Evolutionary conservation across 1,284 basidiomycete species (phyloP), one percentile per base, ranked within the genome.

Genomic region (Boletus semigastroideus): DNA sequence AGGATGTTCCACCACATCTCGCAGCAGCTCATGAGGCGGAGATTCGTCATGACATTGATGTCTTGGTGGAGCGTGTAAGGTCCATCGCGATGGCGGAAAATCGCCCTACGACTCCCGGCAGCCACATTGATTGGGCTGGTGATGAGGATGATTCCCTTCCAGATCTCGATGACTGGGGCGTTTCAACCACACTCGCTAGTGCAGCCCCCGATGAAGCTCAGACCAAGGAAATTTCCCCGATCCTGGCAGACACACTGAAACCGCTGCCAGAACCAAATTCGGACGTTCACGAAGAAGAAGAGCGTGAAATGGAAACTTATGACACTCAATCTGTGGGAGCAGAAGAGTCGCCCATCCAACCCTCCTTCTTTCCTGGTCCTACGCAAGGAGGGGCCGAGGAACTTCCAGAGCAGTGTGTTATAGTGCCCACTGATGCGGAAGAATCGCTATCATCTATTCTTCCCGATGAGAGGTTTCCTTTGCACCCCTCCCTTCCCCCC

Each of bases 121-220:
- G 83, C 56, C 87, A 90, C 56, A 86, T 90, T 49, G 89, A 92
- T 68, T 92, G 89, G 89, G 89, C 89, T 28, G 85, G 84, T 30
- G 87, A 90, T 54, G 88, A 91, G 53, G 89, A 91, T 57, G 88
- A 90, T 62, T 83, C 80, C 59, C 72, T 92, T 6, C 89, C 89
- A 12, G 88, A 90, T 70, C 74, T 92, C 19, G 82, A 90, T 62
- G 89, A 92, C 63, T 91, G 89, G 89, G 88, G 86, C 27, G 78
- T 88, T 38, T 75, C 74, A 30, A 74, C 82, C 17, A 68, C 59
- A 22, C 65, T 67, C 47, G 62, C 62, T 33, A 53, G 49, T 54
- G 36, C 36, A 17, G 50, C 45, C 6, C 37, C 5, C 5, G 51
- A 57, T 34, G 48, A 55, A 48, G 54, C 59, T 51, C 49, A 70